Base-by-base conservation (phyloP, 148 eudicot genomes). In the Salicornia ramosissima region DNA sequence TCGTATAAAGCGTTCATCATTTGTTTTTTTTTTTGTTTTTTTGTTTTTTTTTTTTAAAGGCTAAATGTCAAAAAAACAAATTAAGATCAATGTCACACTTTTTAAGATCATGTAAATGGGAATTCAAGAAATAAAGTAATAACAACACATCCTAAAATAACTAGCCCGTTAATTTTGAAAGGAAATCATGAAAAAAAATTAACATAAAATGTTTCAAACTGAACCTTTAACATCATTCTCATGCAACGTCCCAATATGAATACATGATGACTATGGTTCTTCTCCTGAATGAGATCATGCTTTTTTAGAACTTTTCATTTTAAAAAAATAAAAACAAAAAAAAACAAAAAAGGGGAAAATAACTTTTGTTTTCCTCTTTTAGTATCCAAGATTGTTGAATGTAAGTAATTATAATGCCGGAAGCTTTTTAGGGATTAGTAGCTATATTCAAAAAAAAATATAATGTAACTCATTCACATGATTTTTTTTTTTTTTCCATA, bases 211-310 rank as follows among this genome's bases (percentile, higher is more conserved):
- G 65, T 36, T 62, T 62, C 16, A 39, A 62, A 62, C 46, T 10
- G 15, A 62, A 62, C 29, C 28, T 34, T 62, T 5, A 47, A 62
- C 65, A 62, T 62, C 65, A 62, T 61, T 61, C 64, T 60, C 65
- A 61, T 61, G 65, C 46, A 36, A 36, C 65, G 65, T 62, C 65
- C 65, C 45, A 36, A 62, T 36, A 62, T 36, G n/a, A 62, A n/a
- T n/a, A 36, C 4, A 62, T 62, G 43, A 60, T 60, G 42, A 60
- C 7, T 19, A 18, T 33, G 43, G 64, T 60, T 36, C 13, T 34
- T 60, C 19, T 58, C 12, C 14, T 29, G 3, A 3, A 39, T 62
- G 65, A 62, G 24, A 62, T 34, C 57, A 49, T 46, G 24, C 53
- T 16, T 47, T 21, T 0, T 9, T 34, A 16, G 22, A 11, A 9